Evolutionary conservation across 208 protist genomes (phyloP).

Genomic region (Acanthamoeba castellanii): DNA sequence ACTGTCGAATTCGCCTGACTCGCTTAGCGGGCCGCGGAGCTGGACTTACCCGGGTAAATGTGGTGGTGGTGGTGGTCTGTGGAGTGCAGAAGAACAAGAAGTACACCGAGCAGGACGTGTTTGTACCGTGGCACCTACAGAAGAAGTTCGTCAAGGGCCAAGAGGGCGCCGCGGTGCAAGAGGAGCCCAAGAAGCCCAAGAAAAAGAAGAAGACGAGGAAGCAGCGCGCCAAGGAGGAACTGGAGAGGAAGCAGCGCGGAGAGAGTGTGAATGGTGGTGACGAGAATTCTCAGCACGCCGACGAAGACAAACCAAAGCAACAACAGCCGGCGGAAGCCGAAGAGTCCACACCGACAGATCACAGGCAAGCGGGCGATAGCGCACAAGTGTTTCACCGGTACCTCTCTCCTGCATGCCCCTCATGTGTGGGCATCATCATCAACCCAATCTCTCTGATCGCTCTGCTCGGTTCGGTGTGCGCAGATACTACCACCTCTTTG

Average conservation of each 20-base stretch:
- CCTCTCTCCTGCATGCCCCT: neutral
- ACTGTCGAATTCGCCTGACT: too few species aligned
- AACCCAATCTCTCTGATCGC: neutral
- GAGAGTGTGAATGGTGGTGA: neutral
- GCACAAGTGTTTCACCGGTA: conserved; percentile 6
- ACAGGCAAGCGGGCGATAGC: neutral
- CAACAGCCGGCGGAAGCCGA: neutral
- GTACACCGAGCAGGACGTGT: conserved; percentile 76
- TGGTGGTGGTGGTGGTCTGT: neutral
- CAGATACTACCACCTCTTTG: conserved; percentile 82
- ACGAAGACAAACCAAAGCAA: neutral
- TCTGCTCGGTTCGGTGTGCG: neutral
- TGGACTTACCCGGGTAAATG: neutral
- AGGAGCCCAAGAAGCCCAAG: neutral
- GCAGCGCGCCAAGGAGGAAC: neutral
- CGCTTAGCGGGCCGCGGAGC: too few species aligned
- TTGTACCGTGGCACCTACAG: conserved; percentile 76
- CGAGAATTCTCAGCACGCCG: neutral
- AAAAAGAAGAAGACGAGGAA: neutral
- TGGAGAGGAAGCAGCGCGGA: neutral
- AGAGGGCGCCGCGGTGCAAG: neutral
- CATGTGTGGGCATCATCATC: too few species aligned
- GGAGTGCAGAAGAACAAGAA: conserved; percentile 59
- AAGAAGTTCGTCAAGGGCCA: conserved; percentile 32
- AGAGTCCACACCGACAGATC: neutral